Percentiles rank a stretch among this genome's conserved stretches.
Conservation (phyloP, 495 filamentous ascomycete species). For the Penicillium paxilli region DNA sequence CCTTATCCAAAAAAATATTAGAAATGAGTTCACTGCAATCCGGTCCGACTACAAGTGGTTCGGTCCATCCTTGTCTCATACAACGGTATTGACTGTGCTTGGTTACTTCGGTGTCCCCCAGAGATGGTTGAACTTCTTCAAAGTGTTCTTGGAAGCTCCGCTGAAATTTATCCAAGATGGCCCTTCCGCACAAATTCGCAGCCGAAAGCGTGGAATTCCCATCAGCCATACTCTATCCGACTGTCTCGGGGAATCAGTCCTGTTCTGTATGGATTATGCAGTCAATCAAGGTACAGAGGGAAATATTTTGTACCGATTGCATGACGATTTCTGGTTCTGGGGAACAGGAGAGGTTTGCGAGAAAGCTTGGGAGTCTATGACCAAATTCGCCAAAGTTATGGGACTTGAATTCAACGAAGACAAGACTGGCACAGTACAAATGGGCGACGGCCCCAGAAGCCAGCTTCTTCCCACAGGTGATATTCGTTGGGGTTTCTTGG, state of each 20-base stretch:
- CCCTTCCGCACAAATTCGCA: conserved; percentile 33
- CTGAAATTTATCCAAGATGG: conserved; percentile 59
- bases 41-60: conserved; percentile 64
- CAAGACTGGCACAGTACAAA: conserved; percentile 60
- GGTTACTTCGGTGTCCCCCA: conserved; percentile 61
- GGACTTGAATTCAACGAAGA: conserved; percentile 57
- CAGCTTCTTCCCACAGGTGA: conserved; percentile 48
- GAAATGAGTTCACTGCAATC: conserved; percentile 59
- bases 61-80: conserved; percentile 60
- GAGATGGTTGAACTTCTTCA: conserved; percentile 63
- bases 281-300: conserved; percentile 60
- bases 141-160: conserved; percentile 58
- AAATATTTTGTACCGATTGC: conserved; percentile 57
- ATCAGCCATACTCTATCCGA: conserved; percentile 60
- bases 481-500: conserved; percentile 67
- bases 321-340: conserved; percentile 75
- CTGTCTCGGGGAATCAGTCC: conserved; percentile 57
- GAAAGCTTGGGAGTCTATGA: conserved; percentile 60
- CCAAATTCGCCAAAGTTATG: conserved; percentile 52
- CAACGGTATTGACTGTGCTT: conserved; percentile 55
- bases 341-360: conserved; percentile 51
- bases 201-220: conserved; percentile 57
- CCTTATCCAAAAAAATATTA: conserved; percentile 55
- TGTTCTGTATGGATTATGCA: conserved; percentile 67
- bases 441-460: conserved; percentile 3